These are phyloP conservation scores for Monascus purpureus DNA, from an alignment of 495 filamentous ascomycete species.

Conservation along the genomic window DNA sequence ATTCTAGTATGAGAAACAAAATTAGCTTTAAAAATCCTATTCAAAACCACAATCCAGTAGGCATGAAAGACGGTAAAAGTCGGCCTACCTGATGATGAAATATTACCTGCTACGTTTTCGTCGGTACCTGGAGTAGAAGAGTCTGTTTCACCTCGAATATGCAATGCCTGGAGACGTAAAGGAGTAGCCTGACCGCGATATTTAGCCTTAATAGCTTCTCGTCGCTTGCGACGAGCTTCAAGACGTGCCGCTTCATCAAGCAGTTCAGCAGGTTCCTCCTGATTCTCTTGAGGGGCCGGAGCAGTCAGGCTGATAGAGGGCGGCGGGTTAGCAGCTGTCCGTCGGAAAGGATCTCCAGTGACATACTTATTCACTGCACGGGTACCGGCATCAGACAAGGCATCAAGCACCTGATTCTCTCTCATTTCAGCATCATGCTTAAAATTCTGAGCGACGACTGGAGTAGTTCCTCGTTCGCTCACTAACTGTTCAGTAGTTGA, in stretches of 20 bases:
- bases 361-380: conserved; percentile 31
- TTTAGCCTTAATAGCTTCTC: conserved; percentile 81
- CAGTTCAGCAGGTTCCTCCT: conserved; percentile 26
- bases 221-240: conserved; percentile 71
- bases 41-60: too few relatives aligned
- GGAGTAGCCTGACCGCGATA: conserved; percentile 59
- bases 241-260: conserved; percentile 68
- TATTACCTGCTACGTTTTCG: conserved; percentile 12
- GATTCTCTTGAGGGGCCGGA: conserved; percentile 5
- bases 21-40: conserved; percentile 1
- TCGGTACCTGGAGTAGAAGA: conserved; percentile 39
- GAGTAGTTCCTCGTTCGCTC: conserved; percentile 49
- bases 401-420: conserved; percentile 44
- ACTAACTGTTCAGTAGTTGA: conserved; percentile 45
- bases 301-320: conserved; percentile 4
- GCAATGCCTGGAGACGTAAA: conserved; percentile 62
- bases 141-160: conserved; percentile 43
- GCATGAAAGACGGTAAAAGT: background rate
- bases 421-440: conserved; percentile 54
- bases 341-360: background rate
- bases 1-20: conserved; percentile 4
- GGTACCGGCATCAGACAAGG: conserved; percentile 12
- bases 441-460: conserved; percentile 38
- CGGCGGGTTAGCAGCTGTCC: background rate
- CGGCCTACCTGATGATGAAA: conserved; percentile 15